These are phyloP conservation scores for Paraphoma chrysanthemicola DNA, from an alignment of 2,329 filamentous ascomycete species.

Conservation along the genomic window DNA sequence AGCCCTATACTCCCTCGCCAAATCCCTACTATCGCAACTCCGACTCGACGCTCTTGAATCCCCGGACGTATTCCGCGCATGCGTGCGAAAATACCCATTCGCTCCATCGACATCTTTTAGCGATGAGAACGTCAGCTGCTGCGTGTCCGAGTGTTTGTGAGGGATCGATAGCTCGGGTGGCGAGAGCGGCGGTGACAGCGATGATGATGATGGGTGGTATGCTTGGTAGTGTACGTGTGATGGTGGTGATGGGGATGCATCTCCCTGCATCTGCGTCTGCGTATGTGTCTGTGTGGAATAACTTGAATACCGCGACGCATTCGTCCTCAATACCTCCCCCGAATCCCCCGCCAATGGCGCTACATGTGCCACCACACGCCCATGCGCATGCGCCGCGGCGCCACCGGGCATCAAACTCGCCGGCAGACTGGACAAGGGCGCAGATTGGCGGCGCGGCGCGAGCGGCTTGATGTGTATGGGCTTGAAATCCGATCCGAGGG, in stretches of 20 bases:
- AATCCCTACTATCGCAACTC: conserved; percentile 17
- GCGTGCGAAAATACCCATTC: conserved; percentile 7
- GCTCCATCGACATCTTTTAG: conserved; percentile 7
- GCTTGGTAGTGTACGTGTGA: conserved; percentile 26
- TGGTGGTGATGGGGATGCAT: conserved; percentile 11
- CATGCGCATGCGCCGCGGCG: conserved; percentile 3
- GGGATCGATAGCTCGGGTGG: not conserved
- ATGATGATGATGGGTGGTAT: conserved; percentile 18
- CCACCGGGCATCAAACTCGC: conserved; percentile 30
- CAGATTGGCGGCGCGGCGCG: conserved; percentile 8
- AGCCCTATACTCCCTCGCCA: conserved; percentile 34
- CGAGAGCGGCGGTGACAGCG: conserved; percentile 10
- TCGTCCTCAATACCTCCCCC: not conserved
- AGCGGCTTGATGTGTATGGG: not conserved
- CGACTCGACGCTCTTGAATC: not conserved
- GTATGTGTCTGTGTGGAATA: conserved; percentile 14
- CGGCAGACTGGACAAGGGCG: conserved; percentile 15
- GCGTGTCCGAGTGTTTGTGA: not conserved
- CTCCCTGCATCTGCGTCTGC: conserved; percentile 7
- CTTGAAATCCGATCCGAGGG: no score
- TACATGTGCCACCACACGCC: not conserved
- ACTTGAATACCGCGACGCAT: conserved; percentile 15
- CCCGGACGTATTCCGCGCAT: conserved; percentile 21
- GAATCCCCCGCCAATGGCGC: no score
- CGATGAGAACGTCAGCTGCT: not conserved